These are phyloP conservation scores for Auriculariales sp. DNA, from an alignment of 768 basidiomycete species.

Conservation along the genomic window DNA sequence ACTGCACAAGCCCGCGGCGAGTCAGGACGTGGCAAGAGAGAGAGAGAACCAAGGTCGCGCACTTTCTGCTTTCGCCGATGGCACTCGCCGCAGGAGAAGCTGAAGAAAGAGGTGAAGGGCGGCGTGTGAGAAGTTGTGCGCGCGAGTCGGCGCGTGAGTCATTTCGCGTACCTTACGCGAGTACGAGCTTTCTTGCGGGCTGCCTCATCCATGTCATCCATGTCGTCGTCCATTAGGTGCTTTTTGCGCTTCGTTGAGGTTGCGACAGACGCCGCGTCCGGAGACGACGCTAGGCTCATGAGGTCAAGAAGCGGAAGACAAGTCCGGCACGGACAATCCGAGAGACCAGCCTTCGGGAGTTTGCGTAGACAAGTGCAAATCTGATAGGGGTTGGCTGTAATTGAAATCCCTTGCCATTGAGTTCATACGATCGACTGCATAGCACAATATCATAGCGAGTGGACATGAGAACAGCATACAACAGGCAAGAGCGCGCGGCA, in stretches of 20 bases:
- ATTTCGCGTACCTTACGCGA: slow-evolving; percentile 51
- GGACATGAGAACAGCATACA: slow-evolving; percentile 2
- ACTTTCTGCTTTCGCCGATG: slow-evolving; percentile 85
- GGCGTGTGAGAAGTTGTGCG: not conserved
- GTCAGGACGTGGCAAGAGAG: slow-evolving; percentile 8
- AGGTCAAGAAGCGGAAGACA: too few species aligned
- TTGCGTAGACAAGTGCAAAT: too few species aligned
- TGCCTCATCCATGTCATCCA: slow-evolving; percentile 30
- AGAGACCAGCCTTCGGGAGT: too few species aligned
- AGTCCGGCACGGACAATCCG: too few species aligned
- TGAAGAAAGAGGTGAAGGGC: slow-evolving; percentile 14
- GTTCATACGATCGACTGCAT: not conserved
- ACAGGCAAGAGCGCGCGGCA: not conserved
- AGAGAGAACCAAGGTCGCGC: slow-evolving; percentile 1
- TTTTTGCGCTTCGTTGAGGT: slow-evolving; percentile 44
- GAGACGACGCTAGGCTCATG: too few species aligned
- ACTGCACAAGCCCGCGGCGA: slow-evolving; percentile 31
- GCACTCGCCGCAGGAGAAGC: slow-evolving; percentile 79
- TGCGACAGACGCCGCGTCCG: slow-evolving; percentile 5
- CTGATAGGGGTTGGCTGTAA: too few species aligned
- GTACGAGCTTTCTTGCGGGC: slow-evolving; percentile 52
- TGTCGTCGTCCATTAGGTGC: slow-evolving; percentile 29
- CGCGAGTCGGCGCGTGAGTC: slow-evolving; percentile 2
- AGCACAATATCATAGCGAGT: slow-evolving; percentile 2
- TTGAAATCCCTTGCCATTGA: too few species aligned